Evolutionary conservation across 2,329 filamentous ascomycete genomes (phyloP).

Genomic region (Sclerotiophoma versabilis): DNA sequence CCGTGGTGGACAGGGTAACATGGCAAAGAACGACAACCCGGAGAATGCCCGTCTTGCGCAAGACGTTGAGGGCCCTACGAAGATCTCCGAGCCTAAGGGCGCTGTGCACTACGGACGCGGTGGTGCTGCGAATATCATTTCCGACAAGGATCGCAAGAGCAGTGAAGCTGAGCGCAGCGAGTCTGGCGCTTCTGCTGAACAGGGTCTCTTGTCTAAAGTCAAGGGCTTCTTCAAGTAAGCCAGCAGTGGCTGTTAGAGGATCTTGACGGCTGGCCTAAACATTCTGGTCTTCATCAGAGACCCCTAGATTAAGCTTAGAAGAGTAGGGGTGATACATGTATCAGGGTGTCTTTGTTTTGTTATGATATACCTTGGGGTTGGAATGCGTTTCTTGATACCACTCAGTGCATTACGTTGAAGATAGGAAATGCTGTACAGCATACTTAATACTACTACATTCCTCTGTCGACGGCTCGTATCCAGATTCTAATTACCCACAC

Average conservation of each 20-base stretch:
- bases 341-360: conserved; percentile 19
- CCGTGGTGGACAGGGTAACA: conserved; percentile 87
- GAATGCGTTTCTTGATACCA: conserved; percentile 16
- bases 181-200: conserved; percentile 21
- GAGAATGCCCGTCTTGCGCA: conserved; percentile 78
- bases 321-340: neutral
- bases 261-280: neutral
- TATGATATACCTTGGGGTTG: conserved; percentile 17
- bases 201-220: conserved; percentile 60
- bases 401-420: conserved; percentile 4
- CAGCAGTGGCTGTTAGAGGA: neutral
- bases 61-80: conserved; percentile 71
- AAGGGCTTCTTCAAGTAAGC: conserved; percentile 58
- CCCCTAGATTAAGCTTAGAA: neutral
- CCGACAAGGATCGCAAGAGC: conserved; percentile 44
- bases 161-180: conserved; percentile 42
- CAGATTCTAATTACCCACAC: neutral
- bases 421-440: neutral
- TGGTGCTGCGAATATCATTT: conserved; percentile 71
- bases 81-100: conserved; percentile 61
- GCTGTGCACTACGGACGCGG: conserved; percentile 75
- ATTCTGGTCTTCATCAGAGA: neutral
- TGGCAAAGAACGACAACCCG: conserved; percentile 76
- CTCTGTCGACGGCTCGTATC: neutral
- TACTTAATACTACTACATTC: conserved; percentile 1